Evolutionary conservation across 2,329 filamentous ascomycete species (phyloP).

Genomic region (Fusarium pininemorale): DNA sequence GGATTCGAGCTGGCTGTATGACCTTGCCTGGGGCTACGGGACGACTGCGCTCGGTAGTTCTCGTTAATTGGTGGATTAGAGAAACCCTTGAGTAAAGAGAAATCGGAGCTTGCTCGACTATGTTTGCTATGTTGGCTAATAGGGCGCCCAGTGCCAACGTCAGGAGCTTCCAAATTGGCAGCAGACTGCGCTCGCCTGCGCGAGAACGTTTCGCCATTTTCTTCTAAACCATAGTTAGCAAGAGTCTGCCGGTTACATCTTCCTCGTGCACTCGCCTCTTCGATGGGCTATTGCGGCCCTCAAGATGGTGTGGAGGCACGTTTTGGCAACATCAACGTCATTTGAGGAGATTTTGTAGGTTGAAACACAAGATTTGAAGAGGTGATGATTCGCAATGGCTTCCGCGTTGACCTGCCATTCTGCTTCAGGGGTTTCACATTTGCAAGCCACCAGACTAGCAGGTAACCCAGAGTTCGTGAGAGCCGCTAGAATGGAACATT

Average conservation of each 20-base stretch:
- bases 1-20: conserved; percentile 22
- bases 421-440: conserved; percentile 82
- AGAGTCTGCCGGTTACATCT: neutral
- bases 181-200: conserved; percentile 69
- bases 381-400: conserved; percentile 67
- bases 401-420: conserved; percentile 76
- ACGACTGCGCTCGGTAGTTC: conserved; percentile 43
- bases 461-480: conserved; percentile 78
- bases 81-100: conserved; percentile 67
- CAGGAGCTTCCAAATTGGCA: conserved; percentile 67
- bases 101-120: conserved; percentile 76
- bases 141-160: conserved; percentile 60
- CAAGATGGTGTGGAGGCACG: conserved; percentile 80
- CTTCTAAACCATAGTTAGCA: conserved; percentile 41
- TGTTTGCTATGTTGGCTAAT: conserved; percentile 71
- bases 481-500: conserved; percentile 64
- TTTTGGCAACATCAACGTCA: conserved; percentile 75
- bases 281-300: conserved; percentile 73
- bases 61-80: conserved; percentile 57
- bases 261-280: conserved; percentile 63
- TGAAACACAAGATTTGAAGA: conserved; percentile 74
- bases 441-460: conserved; percentile 84
- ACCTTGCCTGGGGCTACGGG: conserved; percentile 47
- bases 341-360: conserved; percentile 78
- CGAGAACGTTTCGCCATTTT: conserved; percentile 55